Evolutionary conservation across 1,139 yeast species (phyloP), one percentile per base, ranked within the genome.

Genomic region (Kluyveromyces marxianus): DNA sequence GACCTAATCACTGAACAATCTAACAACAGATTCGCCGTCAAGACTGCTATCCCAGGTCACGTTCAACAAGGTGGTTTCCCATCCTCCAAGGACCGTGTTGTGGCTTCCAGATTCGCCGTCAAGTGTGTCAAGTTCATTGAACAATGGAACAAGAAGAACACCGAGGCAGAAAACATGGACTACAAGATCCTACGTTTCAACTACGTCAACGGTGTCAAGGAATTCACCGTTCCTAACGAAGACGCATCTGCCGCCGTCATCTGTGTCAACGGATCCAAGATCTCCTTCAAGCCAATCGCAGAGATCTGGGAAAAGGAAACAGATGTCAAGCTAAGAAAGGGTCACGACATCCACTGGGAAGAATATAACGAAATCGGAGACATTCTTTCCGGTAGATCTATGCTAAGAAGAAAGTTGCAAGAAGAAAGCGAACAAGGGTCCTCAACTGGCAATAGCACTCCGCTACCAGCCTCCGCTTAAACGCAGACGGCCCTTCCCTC

Each of bases 41-140:
- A 95, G 67, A 89, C 96, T 3, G 98, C 98, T 14, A 82, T 90
- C 46, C 98, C 98, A 8, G 98, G 98, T 29, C 98, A 92, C 63
- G 95, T 89, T 45, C 98, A 92, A 72, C 98, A 92, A 69, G 98
- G 98, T 66, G 96, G 95, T 49, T 78, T 81, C 45, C 98, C 98
- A 36, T 85, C 97, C 3, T 88, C 97, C 5, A 86, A 89, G 67
- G 98, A 92, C 67, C 81, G 97, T 68, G 85, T 90, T 25, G 77
- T 92, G 52, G 96, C 96, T 14, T 84, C 95, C 10, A 77, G 97
- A 64, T 83, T 83, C 65, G 96, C 96, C 3, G 82, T 90, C 54
- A 83, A 80, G 66, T 88, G 96, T 47, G 82, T 89, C 44, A 85
- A 86, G 62, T 92, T 87, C 68, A 77, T 92, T 54, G 97, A 92